A percentile compares a stretch with the other conserved stretches of the same genome.
Evolutionary conservation across 257 asterid species (phyloP).

Genomic region (Nicotiana tomentosiformis): DNA sequence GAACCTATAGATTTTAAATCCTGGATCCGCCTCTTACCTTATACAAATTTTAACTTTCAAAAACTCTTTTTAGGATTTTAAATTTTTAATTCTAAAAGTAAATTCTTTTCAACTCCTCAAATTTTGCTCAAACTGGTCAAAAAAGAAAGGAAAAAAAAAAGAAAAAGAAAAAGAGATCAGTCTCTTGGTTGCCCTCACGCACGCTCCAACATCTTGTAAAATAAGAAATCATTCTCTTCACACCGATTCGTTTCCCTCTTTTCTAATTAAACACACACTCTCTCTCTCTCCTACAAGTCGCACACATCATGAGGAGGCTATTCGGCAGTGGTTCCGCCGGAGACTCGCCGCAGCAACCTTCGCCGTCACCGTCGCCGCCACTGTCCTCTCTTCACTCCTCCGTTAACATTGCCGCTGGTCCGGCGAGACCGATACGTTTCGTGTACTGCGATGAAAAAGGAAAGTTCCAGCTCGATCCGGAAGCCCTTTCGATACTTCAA

Average conservation of each 20-base stretch:
- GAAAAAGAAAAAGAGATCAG: background rate
- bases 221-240: background rate
- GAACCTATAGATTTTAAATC: no score
- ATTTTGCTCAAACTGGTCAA: no score
- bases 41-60: no score
- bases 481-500: slow-evolving; percentile 92
- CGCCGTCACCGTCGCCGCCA: slow-evolving; percentile 32
- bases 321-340: slow-evolving; percentile 40
- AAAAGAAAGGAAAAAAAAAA: no score
- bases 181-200: background rate
- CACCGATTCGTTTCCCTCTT: background rate
- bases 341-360: slow-evolving; percentile 49
- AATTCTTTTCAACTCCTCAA: no score
- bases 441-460: slow-evolving; percentile 87
- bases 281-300: background rate
- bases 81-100: no score
- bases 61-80: no score
- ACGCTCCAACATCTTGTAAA: background rate
- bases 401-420: slow-evolving; percentile 51
- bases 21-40: no score
- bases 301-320: slow-evolving; percentile 42
- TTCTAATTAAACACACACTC: background rate
- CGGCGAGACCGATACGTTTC: slow-evolving; percentile 89
- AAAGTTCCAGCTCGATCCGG: slow-evolving; percentile 89
- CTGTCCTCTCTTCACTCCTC: slow-evolving; percentile 32